Percentiles rank a stretch among this genome's conserved stretches.
These are phyloP conservation scores for Aspergillus pseudotamarii DNA, from an alignment of 2,329 filamentous ascomycete species.

Conservation along the genomic window DNA sequence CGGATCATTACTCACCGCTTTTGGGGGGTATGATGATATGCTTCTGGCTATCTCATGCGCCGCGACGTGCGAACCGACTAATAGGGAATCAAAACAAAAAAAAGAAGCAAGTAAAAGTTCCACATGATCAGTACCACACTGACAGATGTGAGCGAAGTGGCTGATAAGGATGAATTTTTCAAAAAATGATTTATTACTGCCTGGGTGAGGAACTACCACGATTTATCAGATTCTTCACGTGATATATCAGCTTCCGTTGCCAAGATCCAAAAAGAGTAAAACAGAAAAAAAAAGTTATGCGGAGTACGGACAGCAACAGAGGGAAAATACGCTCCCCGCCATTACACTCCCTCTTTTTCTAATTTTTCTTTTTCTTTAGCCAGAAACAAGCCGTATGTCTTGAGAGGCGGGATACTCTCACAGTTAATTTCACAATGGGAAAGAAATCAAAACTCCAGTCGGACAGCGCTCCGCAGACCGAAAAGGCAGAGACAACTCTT, in stretches of 20 bases:
- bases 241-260: constrained; percentile 15
- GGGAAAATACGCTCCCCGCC: neutral
- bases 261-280: constrained; percentile 14
- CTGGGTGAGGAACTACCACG: neutral
- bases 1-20: constrained; percentile 4
- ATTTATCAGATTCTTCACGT: constrained; percentile 13
- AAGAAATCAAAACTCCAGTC: constrained; percentile 38
- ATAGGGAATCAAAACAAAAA: neutral
- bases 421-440: constrained; percentile 30
- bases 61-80: neutral
- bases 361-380: neutral
- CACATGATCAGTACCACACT: neutral
- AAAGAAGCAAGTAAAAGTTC: neutral
- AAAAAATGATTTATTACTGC: no score
- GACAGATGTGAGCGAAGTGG: no score
- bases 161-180: no score
- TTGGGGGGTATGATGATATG: constrained; percentile 3
- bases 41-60: neutral
- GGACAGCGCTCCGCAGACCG: constrained; percentile 13
- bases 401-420: neutral
- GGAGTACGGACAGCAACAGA: neutral
- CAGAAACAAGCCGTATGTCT: neutral
- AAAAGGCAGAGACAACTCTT: constrained; percentile 24
- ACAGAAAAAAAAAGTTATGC: constrained; percentile 8
- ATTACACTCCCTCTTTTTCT: neutral